Evolutionary conservation across 2,329 filamentous ascomycete species (phyloP).

Genomic region (Aspergillus vadensis): DNA sequence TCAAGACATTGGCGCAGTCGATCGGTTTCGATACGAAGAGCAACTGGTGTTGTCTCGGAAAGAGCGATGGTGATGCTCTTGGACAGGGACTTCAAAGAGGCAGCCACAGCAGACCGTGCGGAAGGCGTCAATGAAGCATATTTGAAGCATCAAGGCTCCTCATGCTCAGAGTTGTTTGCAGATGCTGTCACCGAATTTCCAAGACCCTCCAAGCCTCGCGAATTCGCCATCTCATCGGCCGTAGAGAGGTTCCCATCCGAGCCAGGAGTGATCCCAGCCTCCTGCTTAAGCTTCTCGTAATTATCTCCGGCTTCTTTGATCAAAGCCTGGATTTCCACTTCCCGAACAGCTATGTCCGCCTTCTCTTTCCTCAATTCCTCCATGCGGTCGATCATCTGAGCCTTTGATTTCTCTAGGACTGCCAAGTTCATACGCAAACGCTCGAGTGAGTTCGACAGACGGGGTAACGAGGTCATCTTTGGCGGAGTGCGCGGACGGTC

Average conservation of each 20-base stretch:
- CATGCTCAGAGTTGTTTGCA: conserved; percentile 28
- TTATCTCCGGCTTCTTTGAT: conserved; percentile 78
- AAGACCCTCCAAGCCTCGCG: conserved; percentile 43
- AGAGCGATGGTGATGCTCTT: conserved; percentile 7
- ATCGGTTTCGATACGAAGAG: neutral
- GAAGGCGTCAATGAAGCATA: neutral
- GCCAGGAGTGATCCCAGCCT: conserved; percentile 38
- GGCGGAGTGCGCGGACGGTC: conserved; percentile 62
- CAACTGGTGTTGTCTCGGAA: conserved; percentile 6
- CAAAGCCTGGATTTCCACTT: conserved; percentile 77
- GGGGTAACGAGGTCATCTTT: conserved; percentile 76
- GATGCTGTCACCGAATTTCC: conserved; percentile 34
- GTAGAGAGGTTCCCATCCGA: conserved; percentile 27
- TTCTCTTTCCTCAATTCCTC: conserved; percentile 70
- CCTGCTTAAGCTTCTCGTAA: conserved; percentile 61
- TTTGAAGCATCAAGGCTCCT: conserved; percentile 4
- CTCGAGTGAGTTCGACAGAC: conserved; percentile 67
- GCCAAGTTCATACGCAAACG: conserved; percentile 63
- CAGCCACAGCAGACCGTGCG: neutral
- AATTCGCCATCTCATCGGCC: conserved; percentile 31
- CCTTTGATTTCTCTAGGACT: conserved; percentile 65
- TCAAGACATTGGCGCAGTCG: neutral
- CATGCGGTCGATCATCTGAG: conserved; percentile 63
- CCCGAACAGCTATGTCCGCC: conserved; percentile 65
- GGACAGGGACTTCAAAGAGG: neutral